Percentiles rank a stretch among this genome's conserved stretches.
These are phyloP conservation scores for Chloris gayana DNA, from an alignment of 176 grass and related monocot genomes.

Conservation along the genomic window DNA sequence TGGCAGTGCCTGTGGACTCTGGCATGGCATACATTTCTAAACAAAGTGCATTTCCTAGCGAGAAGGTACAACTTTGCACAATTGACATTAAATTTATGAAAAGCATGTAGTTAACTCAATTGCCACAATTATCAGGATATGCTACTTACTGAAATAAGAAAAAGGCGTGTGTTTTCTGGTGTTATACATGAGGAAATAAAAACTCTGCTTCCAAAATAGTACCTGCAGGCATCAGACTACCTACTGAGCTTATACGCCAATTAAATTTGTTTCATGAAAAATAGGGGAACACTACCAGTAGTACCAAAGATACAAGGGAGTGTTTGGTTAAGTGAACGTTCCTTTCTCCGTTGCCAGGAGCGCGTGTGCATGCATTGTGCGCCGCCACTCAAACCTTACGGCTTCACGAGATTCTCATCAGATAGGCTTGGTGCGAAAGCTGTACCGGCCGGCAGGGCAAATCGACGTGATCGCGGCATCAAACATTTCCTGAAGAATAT, in stretches of 20 bases:
- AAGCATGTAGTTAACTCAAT: not conserved
- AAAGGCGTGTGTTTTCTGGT: not conserved
- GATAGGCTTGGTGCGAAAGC: slow-evolving; percentile 33
- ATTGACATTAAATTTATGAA: not conserved
- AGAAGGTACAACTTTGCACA: not conserved
- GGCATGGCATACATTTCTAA: not conserved
- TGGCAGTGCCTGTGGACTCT: not conserved
- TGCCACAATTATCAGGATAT: not conserved
- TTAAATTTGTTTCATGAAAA: not conserved
- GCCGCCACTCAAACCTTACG: not conserved
- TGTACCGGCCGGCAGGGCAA: slow-evolving; percentile 16
- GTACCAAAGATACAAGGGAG: slow-evolving; percentile 2
- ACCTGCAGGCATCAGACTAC: not conserved
- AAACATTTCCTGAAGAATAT: slow-evolving; percentile 25
- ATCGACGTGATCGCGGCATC: slow-evolving; percentile 36
- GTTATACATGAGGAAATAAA: not conserved
- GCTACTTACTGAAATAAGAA: not conserved
- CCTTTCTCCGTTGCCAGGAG: slow-evolving; percentile 9
- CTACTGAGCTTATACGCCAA: not conserved
- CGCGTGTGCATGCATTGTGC: not conserved
- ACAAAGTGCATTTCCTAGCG: not conserved
- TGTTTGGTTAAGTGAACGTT: slow-evolving; percentile 1
- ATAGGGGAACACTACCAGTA: no score
- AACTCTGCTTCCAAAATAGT: not conserved
- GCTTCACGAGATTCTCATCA: not conserved